These are phyloP conservation scores for Mediolabrus comicus DNA, from an alignment of 108 stramenopile species.

Conservation along the genomic window DNA sequence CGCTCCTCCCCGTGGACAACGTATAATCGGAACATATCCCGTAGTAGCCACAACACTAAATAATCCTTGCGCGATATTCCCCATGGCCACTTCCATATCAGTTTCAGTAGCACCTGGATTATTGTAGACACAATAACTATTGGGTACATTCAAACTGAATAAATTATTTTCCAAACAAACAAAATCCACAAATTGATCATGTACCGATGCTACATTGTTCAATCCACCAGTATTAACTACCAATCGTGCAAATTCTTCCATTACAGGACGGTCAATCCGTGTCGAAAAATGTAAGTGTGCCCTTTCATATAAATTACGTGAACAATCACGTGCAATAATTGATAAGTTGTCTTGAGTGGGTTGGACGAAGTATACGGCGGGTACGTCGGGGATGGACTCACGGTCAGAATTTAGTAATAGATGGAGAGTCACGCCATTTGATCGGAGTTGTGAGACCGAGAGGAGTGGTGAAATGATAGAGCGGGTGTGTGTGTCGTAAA, in stretches of 20 bases:
- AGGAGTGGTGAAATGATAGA: slow-evolving; percentile 96
- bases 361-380: slow-evolving; percentile 94
- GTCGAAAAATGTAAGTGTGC: slow-evolving; percentile 87
- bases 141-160: slow-evolving; percentile 78
- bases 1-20: slow-evolving; percentile 91
- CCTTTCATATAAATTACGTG: slow-evolving; percentile 70
- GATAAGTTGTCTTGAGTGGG: slow-evolving; percentile 92
- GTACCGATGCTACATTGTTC: slow-evolving; percentile 76
- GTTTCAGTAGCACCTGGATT: slow-evolving; percentile 78
- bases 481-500: slow-evolving; percentile 93
- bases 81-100: slow-evolving; percentile 85
- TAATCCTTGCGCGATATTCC: slow-evolving; percentile 82
- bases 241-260: slow-evolving; percentile 93
- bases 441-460: slow-evolving; percentile 90
- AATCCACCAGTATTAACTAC: slow-evolving; percentile 84
- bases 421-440: slow-evolving; percentile 96
- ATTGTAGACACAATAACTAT: slow-evolving; percentile 89
- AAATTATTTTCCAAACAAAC: slow-evolving; percentile 88
- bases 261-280: slow-evolving; percentile 82
- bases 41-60: slow-evolving; percentile 90
- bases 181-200: slow-evolving; percentile 94
- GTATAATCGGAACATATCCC: slow-evolving; percentile 90
- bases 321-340: slow-evolving; percentile 87
- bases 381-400: slow-evolving; percentile 95
- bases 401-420: slow-evolving; percentile 84